Base-by-base conservation (phyloP, 2,329 filamentous ascomycete genomes). In the Penicillium sp. region DNA sequence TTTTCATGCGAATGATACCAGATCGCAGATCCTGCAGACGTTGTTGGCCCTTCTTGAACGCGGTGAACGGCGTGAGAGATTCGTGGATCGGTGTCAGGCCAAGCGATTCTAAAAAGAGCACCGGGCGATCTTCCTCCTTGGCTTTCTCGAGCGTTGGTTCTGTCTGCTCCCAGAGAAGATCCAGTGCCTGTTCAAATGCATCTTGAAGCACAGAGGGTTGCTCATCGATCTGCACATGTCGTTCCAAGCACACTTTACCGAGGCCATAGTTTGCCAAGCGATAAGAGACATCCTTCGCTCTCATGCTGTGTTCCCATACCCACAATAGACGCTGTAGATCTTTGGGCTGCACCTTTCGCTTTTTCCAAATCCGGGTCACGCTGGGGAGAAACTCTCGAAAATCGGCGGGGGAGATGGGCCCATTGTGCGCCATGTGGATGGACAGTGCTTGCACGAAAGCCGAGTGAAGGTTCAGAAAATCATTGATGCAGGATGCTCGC, bases 361-460 rank as follows among this genome's bases (percentile, higher is more conserved):
- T 88, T 50, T 85, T 84, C 86, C 86, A 90, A 34, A 83, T 73
- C 54, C 81, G 78, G 9, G 84, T 80, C 36, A 88, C 74, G 48
- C 82, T 76, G 8, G 81, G 81, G 32, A 79, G 75, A 33, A 90
- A 73, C 28, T 75, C 71, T 33, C 76, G 73, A 39, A 89, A 66
- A 58, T 88, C 84, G 25, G 83, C 79, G 0, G 86, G 83, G 0
- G 79, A 74, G 40, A 76, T 72, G 28, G 73, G 70, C 50, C 84
- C 83, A 64, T 85, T 81, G 67, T 90, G 85, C 1, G 83, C 83
- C 51, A 82, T 78, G 59, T 89, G 84, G 8, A 90, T 70, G 0
- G 80, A 78, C 25, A 88, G 71, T 0, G 85, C 82, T 59, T 83
- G 83, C 49, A 88, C 73, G 56, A 90, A 86, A 9, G 83, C 76